phyloP scores from a whole-genome alignment of 2,329 filamentous ascomycete genomes.

The Penicillium sp. region DNA sequence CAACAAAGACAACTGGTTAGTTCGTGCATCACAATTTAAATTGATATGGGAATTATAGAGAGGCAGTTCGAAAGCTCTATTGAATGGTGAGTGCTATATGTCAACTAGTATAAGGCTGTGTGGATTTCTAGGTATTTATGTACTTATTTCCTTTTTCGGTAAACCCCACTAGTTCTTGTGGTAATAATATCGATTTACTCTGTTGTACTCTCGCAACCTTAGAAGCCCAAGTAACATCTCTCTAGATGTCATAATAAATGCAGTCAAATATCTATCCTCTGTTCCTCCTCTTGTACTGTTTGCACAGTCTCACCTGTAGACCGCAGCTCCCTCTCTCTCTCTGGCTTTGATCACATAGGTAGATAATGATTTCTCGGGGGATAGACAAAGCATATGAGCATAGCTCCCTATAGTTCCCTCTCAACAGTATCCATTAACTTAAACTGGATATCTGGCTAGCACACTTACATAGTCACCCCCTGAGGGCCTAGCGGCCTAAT shows the following conservation, averaged over 20 bases:
- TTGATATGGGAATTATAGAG: background rate
- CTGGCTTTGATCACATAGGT: background rate
- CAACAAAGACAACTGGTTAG: background rate
- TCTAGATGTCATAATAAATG: too few species aligned
- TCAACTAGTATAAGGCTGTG: background rate
- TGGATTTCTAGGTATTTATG: background rate
- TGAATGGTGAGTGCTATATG: background rate
- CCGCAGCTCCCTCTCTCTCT: background rate
- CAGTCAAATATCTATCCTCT: background rate
- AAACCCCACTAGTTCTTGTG: background rate
- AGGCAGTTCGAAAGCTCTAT: too few species aligned
- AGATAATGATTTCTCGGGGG: background rate
- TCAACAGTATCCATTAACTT: background rate
- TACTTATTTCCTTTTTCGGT: background rate
- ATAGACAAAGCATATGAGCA: background rate
- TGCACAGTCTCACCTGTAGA: background rate
- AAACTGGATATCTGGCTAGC: background rate
- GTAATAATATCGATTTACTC: background rate
- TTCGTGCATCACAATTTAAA: background rate
- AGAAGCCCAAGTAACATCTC: background rate
- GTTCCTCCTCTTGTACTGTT: background rate
- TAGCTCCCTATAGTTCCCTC: background rate
- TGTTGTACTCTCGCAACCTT: too few species aligned
- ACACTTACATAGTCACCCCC: slow-evolving; percentile 3
- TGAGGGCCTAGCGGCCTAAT: background rate